A percentile compares a stretch with the other conserved stretches of the same genome.
phyloP scores from a whole-genome alignment of 176 grass and related monocot genomes.

The Carex littledalei region DNA sequence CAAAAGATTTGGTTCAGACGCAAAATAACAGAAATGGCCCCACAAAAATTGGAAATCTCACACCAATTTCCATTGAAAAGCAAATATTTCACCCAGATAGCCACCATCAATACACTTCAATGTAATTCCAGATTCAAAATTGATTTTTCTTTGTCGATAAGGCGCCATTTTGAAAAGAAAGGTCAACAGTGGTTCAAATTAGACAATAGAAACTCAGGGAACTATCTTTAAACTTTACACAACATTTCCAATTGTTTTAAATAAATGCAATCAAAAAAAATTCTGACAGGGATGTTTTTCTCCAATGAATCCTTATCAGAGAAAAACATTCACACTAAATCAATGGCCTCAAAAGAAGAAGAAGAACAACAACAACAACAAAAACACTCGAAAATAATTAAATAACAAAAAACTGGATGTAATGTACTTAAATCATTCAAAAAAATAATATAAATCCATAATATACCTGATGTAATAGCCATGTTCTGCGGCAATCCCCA shows the following conservation, averaged over 20 bases:
- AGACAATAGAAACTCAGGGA: neutral
- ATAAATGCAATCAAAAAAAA: neutral
- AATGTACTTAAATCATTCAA: neutral
- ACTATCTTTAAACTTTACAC: neutral
- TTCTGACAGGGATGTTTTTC: neutral
- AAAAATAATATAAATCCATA: neutral
- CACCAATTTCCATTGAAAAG: neutral
- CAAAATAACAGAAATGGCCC: neutral
- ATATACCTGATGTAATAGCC: conserved; percentile 65
- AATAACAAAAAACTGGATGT: no score
- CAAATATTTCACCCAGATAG: neutral
- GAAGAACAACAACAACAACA: neutral
- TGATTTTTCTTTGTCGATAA: conserved; percentile 1
- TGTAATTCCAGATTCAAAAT: neutral
- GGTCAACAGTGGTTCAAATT: neutral
- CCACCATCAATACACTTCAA: neutral
- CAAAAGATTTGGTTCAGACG: conserved; percentile 13
- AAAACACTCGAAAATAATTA: neutral
- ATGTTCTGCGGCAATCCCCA: conserved; percentile 62
- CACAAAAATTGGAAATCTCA: neutral
- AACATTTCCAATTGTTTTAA: neutral
- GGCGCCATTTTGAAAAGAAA: neutral
- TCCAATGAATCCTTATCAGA: neutral
- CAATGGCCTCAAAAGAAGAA: neutral
- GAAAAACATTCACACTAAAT: neutral